Conservation (phyloP, 495 filamentous ascomycete species). For the Trichoderma asperelloides region DNA sequence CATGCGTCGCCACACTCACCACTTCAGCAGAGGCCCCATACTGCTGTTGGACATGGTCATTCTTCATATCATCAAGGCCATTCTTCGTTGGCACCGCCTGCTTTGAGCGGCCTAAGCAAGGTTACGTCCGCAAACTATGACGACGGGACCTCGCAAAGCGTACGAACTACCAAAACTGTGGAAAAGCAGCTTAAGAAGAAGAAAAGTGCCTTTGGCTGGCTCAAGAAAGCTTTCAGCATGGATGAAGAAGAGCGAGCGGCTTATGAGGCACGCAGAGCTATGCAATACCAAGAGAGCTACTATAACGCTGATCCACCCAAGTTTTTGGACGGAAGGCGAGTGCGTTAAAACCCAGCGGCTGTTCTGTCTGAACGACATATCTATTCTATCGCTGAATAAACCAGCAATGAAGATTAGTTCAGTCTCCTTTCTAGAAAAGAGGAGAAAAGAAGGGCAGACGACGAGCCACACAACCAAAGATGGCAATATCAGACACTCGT, state of each 20-base stretch:
- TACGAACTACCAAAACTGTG: slow-evolving; percentile 14
- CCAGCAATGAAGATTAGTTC: not conserved
- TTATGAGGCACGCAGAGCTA: slow-evolving; percentile 38
- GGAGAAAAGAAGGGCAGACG: not conserved
- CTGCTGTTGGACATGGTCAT: slow-evolving; percentile 20
- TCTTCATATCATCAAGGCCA: slow-evolving; percentile 22
- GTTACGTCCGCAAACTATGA: slow-evolving; percentile 25
- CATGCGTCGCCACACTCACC: slow-evolving; percentile 48
- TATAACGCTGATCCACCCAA: slow-evolving; percentile 32
- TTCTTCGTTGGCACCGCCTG: slow-evolving; percentile 15
- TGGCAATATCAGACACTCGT: too few relatives aligned
- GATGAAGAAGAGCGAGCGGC: slow-evolving; percentile 46
- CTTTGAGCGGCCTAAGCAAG: slow-evolving; percentile 43
- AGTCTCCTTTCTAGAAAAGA: too few relatives aligned
- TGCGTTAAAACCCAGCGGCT: slow-evolving; percentile 8
- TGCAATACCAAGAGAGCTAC: slow-evolving; percentile 31
- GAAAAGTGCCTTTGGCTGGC: slow-evolving; percentile 49
- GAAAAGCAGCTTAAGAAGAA: slow-evolving; percentile 45
- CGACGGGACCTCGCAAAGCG: not conserved
- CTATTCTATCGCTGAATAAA: not conserved
- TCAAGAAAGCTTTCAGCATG: slow-evolving; percentile 49
- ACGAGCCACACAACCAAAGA: too few relatives aligned
- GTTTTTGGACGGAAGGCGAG: slow-evolving; percentile 36
- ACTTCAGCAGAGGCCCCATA: slow-evolving; percentile 46
- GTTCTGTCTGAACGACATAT: not conserved